Base-by-base conservation (phyloP, 2,329 filamentous ascomycete genomes). In the Fusarium dlaminii region DNA sequence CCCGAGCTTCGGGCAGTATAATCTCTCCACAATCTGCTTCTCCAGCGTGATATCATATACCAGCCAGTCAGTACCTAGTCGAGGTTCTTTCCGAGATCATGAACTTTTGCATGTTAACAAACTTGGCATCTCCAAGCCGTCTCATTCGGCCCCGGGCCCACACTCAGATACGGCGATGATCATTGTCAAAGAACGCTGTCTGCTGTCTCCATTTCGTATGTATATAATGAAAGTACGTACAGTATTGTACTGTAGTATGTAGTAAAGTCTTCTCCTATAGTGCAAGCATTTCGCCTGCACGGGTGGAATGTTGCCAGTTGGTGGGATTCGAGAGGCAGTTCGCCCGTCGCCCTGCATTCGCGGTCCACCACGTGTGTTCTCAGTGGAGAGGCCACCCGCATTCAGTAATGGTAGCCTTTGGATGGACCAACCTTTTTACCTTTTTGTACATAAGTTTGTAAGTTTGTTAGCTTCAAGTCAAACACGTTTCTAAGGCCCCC, bases 341-440 rank as follows among this genome's bases (percentile, higher is more conserved):
- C 75, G 71, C 75, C 75, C 71, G 73, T 58, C 58, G 68, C 65
- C 76, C 66, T 78, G 76, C 74, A 76, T 78, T 63, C 63, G 67
- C 63, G 65, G 67, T 57, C 68, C 73, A 78, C 76, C 73, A 78
- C 76, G 76, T 78, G 76, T 77, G 66, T 62, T 66, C 66, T 61
- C 56, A 48, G 69, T 66, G 62, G 64, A 67, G 62, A 62, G 61
- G n/a, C 45, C 30, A 22, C 49, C 66, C 37, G 32, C 51, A 37
- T 42, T 40, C n/a, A 62, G 40, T 42, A 52, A 55, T 55, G 27
- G 54, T 59, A 59, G 27, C 42, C 54, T 56, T 66, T 55, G 40
- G 34, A 64, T 40, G 42, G 22, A 29, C 22, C 14, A 27, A 54
- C 18, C 32, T 37, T 27, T 54, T 54, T 22, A 37, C 49, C 24